Base-by-base conservation (phyloP, 495 filamentous ascomycete species). In the Aspergillus homomorphus region DNA sequence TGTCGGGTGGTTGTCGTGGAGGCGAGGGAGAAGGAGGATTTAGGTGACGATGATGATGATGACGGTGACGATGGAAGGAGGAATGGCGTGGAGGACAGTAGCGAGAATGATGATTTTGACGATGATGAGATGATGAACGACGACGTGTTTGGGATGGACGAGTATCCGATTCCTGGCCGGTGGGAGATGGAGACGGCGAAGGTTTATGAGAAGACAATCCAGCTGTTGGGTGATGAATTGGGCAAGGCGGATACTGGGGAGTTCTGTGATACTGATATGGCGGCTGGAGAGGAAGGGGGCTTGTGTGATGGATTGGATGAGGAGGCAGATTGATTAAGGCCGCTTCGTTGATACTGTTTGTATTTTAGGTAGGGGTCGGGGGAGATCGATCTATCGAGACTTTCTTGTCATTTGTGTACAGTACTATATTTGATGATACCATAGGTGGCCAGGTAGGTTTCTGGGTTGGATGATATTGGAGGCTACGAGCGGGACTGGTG, bases 151-250 rank as follows among this genome's bases (percentile, higher is more conserved):
- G 70, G 77, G 22, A 23, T 22, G 16, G 53, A 53, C 2, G 58
- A 57, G 51, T 60, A 64, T 49, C 45, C 53, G 2, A 54, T 58
- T 45, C 69, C 71, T 49, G 68, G 66, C 16, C 63, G 63, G 30
- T 82, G 79, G 77, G 75, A 83, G 61, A 87, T 92, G 81, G 85
- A 90, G 59, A 80, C 89, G 49, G 88, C 84, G 0, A 78, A 80
- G 60, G 86, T 95, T 0, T 96, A 92, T 72, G 89, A 93, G 69
- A 78, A 80, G 64, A 92, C 89, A 0, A 78, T 96, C 59, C 81
- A 87, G 51, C 79, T 87, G 68, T 70, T 94, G 4, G 88, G 85
- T 4, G 85, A 84, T 66, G 78, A 78, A 18, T 65, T 89, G 24
- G 83, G 78, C 10, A 64, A 62, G 45, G 65, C 60, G 30, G 33